Evolutionary conservation across 2,329 filamentous ascomycete genomes (phyloP), one percentile per base, ranked within the genome.

Genomic region (Pseudogymnoascus sp.): DNA sequence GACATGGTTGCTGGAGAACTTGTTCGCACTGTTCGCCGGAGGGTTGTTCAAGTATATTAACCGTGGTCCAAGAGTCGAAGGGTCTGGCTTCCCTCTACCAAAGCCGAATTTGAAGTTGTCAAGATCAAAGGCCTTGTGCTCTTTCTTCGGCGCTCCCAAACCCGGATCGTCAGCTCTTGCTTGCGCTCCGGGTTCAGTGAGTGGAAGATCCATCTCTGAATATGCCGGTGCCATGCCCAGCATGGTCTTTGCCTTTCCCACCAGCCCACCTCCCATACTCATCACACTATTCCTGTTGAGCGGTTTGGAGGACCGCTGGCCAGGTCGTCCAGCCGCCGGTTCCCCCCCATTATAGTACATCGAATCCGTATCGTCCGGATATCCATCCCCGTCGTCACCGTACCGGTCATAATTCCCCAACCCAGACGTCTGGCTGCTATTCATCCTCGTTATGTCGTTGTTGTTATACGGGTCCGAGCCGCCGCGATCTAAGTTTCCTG

Each of bases 31-130:
- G 75, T 99, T 99, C 62, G 93, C 93, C 2, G 93, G 91, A 3
- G 93, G 89, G 73, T 99, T 97, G 82, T 99, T 99, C 73, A 99
- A 84, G 74, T 96, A 87, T 74, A 99, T 97, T 69, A 97, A 86
- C 68, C 95, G 85, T 47, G 95, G 95, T 10, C 95, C 95, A 31
- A 97, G 81, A 5, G 91, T 96, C 47, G 93, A 91, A 7, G 93
- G 93, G 75, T 99, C 95, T 47, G 87, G 84, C 75, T 95, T 95
- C 68, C 87, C 83, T 72, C 90, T 81, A 19, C 91, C 91, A 75
- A 97, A 92, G 60, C 93, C 91, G 75, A 96, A 97, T 78, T 91
- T 96, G 85, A 97, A 96, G 73, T 86, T 90, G 69, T 85, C 83
- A 71, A 87, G 79, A 69, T 86, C 86, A 69, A 90, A 87, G 69